Conservation (phyloP, 306 rosid genomes). For the Purshia tridentata region DNA sequence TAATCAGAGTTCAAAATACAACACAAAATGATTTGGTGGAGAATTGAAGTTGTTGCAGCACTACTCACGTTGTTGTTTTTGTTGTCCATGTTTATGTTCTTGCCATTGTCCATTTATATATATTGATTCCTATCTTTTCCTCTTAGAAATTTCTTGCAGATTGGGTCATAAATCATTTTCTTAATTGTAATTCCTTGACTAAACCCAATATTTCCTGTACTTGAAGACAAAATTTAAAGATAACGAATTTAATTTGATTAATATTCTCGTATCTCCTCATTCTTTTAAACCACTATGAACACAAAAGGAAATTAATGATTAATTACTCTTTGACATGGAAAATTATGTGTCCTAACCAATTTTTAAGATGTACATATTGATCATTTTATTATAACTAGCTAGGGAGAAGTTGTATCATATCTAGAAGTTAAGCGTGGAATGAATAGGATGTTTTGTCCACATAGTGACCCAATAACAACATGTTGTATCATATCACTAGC, state of each 20-base stretch:
- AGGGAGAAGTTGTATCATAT: neutral
- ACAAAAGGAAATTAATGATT: neutral
- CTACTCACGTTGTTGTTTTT: slow-evolving; percentile 23
- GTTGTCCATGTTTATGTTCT: slow-evolving; percentile 11
- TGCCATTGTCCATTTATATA: slow-evolving; percentile 15
- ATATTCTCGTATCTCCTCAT: neutral
- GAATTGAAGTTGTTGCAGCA: slow-evolving; percentile 10
- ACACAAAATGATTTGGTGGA: slow-evolving; percentile 18
- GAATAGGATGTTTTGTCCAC: slow-evolving; percentile 3
- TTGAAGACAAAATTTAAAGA: slow-evolving; percentile 11
- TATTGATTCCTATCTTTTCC: slow-evolving; percentile 6
- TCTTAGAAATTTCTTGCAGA: slow-evolving; percentile 20
- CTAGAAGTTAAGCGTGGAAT: neutral
- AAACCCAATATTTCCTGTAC: neutral
- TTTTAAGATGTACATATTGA: neutral
- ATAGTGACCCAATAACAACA: neutral
- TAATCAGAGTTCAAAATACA: neutral
- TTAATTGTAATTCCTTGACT: neutral
- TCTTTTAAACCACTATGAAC: slow-evolving; percentile 16
- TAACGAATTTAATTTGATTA: neutral
- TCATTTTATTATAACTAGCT: neutral
- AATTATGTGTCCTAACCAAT: neutral
- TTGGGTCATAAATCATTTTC: slow-evolving; percentile 18
- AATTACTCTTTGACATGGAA: neutral
- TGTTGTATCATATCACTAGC: neutral